These are phyloP conservation scores for Cystobasidium sp. DNA, from an alignment of 1,284 basidiomycete genomes.

Conservation along the genomic window DNA sequence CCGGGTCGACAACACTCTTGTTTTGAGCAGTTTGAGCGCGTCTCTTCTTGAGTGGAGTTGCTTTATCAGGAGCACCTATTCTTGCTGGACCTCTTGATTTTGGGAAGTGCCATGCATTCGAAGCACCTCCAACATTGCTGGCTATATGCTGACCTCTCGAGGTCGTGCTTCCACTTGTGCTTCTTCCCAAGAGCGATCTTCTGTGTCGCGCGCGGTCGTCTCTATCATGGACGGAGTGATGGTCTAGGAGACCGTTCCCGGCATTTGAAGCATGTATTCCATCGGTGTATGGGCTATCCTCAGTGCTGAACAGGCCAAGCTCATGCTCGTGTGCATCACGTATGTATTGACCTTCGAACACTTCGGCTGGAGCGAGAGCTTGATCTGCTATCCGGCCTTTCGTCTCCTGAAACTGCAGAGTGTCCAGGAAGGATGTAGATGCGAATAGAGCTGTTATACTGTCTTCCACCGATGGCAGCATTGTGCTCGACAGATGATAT, in stretches of 20 bases:
- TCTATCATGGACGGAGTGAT: not conserved
- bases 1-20: constrained; percentile 44
- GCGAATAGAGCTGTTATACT: constrained; percentile 25
- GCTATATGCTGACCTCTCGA: not conserved
- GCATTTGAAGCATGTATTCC: not conserved
- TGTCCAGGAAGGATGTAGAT: constrained; percentile 38
- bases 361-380: constrained; percentile 43
- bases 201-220: constrained; percentile 23
- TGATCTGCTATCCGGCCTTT: constrained; percentile 42
- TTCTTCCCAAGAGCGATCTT: constrained; percentile 35
- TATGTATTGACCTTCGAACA: constrained; percentile 47
- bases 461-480: constrained; percentile 24
- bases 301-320: constrained; percentile 46
- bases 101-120: constrained; percentile 15
- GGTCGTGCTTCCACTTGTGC: constrained; percentile 22
- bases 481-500: not conserved
- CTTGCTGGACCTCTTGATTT: constrained; percentile 32
- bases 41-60: constrained; percentile 45
- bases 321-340: constrained; percentile 50
- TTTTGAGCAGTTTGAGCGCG: constrained; percentile 23
- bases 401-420: constrained; percentile 9
- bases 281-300: constrained; percentile 16
- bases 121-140: not conserved
- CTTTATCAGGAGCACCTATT: constrained; percentile 22
- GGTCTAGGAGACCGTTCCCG: constrained; percentile 2